Percentiles rank a stretch among this genome's conserved stretches.
Conservation (phyloP, 768 basidiomycete species). For the Boletales sp. region DNA sequence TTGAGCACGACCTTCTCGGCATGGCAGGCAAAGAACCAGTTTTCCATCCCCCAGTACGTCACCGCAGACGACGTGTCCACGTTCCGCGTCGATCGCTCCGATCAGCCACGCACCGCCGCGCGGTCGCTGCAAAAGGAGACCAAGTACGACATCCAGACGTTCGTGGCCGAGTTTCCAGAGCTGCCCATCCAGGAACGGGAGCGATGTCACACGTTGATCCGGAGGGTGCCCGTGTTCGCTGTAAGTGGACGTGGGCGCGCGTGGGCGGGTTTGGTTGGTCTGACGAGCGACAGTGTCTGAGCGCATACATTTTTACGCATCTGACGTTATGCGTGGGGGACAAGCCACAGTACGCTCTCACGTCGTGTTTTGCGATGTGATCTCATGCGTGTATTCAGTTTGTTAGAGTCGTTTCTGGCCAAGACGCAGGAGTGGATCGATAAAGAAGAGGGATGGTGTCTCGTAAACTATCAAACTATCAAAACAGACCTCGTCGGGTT, state of each 20-base stretch:
- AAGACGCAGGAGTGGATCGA: slow-evolving; percentile 18
- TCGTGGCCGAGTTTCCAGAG: slow-evolving; percentile 14
- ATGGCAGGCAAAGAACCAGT: slow-evolving; percentile 16
- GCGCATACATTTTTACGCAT: slow-evolving; percentile 24
- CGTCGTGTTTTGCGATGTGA: neutral
- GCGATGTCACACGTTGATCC: slow-evolving; percentile 14
- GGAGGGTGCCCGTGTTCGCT: slow-evolving; percentile 18
- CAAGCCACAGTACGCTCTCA: slow-evolving; percentile 11
- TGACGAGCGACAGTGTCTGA: slow-evolving; percentile 14
- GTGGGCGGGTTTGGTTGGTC: neutral
- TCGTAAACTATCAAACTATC: slow-evolving; percentile 19
- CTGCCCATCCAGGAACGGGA: slow-evolving; percentile 13
- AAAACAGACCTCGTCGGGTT: slow-evolving; percentile 12
- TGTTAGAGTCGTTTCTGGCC: slow-evolving; percentile 13
- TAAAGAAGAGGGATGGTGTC: slow-evolving; percentile 21
- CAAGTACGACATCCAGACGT: slow-evolving; percentile 19
- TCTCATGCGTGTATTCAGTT: slow-evolving; percentile 9
- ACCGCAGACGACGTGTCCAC: slow-evolving; percentile 21
- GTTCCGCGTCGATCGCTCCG: slow-evolving; percentile 22
- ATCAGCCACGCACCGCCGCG: slow-evolving; percentile 20
- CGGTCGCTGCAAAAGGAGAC: slow-evolving; percentile 17
- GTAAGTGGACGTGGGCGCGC: slow-evolving; percentile 4
- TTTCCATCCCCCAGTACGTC: slow-evolving; percentile 9
- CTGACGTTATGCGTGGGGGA: slow-evolving; percentile 20
- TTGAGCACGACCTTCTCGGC: slow-evolving; percentile 18